These are phyloP conservation scores for Leccinum pellstonianum DNA, from an alignment of 768 basidiomycete genomes.

Conservation along the genomic window DNA sequence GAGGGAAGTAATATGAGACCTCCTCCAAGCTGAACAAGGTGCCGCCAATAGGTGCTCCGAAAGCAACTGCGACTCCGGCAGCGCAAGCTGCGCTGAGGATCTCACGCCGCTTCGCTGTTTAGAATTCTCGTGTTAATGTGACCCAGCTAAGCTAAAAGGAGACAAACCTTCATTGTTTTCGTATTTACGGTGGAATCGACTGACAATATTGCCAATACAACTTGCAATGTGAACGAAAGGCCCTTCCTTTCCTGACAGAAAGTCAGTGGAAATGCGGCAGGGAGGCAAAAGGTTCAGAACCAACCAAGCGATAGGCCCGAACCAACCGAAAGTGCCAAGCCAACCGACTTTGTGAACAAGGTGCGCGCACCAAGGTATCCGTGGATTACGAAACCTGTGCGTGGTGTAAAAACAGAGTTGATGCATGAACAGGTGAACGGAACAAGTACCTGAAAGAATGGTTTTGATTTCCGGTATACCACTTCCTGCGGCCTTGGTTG, in stretches of 20 bases:
- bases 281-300: conserved; percentile 14
- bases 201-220: conserved; percentile 91
- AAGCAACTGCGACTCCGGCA: conserved; percentile 96
- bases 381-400: conserved; percentile 87
- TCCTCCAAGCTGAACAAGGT: conserved; percentile 93
- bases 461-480: conserved; percentile 98
- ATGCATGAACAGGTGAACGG: conserved; percentile 4
- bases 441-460: conserved; percentile 68
- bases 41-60: conserved; percentile 95
- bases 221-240: conserved; percentile 91
- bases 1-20: conserved; percentile 95
- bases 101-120: conserved; percentile 84
- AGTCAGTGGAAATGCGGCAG: background rate
- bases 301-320: conserved; percentile 84
- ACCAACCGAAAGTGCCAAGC: conserved; percentile 86
- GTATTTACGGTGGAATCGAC: conserved; percentile 82
- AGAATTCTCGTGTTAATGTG: background rate
- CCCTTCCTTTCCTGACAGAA: conserved; percentile 56
- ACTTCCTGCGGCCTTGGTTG: conserved; percentile 79
- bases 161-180: conserved; percentile 88
- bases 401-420: conserved; percentile 8
- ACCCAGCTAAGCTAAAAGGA: background rate
- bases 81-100: conserved; percentile 95
- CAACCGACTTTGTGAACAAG: conserved; percentile 86
- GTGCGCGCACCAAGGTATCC: conserved; percentile 93